These are phyloP conservation scores for Penicillium rolfsii DNA, from an alignment of 2,329 filamentous ascomycete species.

Conservation along the genomic window DNA sequence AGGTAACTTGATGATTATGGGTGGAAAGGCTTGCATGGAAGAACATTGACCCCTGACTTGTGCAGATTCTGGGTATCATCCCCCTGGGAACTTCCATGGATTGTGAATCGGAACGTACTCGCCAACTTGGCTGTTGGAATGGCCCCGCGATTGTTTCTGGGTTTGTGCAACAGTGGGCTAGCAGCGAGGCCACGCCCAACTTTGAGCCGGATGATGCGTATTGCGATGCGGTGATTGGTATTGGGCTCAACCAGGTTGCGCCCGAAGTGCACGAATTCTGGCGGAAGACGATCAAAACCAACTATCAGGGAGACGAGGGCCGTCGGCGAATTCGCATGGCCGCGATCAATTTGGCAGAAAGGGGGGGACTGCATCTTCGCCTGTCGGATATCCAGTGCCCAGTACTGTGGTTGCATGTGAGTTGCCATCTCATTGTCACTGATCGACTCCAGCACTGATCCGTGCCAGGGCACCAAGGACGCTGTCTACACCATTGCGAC, in stretches of 20 bases:
- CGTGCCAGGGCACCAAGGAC: conserved; percentile 26
- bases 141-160: conserved; percentile 38
- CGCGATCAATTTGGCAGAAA: conserved; percentile 53
- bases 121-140: conserved; percentile 55
- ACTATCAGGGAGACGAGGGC: conserved; percentile 56
- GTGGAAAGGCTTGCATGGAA: neutral
- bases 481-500: conserved; percentile 17
- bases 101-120: conserved; percentile 50
- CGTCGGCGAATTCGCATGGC: conserved; percentile 53
- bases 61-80: conserved; percentile 55
- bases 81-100: conserved; percentile 58
- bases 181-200: conserved; percentile 41
- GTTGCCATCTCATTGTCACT: conserved; percentile 33
- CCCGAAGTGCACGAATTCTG: conserved; percentile 48
- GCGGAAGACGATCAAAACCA: conserved; percentile 48
- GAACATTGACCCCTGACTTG: neutral
- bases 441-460: neutral
- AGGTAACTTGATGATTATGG: conserved; percentile 34
- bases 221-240: conserved; percentile 51
- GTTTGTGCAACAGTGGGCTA: conserved; percentile 48
- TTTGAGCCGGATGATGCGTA: conserved; percentile 50
- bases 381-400: conserved; percentile 55
- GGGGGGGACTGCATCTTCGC: conserved; percentile 53
- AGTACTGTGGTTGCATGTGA: conserved; percentile 55
- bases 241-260: conserved; percentile 51